Conservation (phyloP, 345 rosid species). For the Corchorus olitorius region DNA sequence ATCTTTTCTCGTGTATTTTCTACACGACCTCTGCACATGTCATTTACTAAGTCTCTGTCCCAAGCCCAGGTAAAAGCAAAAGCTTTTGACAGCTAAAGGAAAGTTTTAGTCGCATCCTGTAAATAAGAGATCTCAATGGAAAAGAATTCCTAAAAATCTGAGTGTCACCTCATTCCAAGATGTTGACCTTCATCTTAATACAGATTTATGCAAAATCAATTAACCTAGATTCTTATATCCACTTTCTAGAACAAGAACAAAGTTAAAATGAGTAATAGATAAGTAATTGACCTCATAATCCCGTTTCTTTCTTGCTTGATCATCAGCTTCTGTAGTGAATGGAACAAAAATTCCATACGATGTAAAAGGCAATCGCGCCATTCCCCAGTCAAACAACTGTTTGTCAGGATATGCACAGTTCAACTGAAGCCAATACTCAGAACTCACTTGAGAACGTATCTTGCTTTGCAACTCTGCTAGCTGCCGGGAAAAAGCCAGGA, state of each 20-base stretch:
- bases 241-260: background rate
- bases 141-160: constrained; percentile 1
- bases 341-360: constrained; percentile 88
- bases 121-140: background rate
- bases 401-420: constrained; percentile 68
- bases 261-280: background rate
- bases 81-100: background rate
- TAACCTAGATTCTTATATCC: constrained; percentile 16
- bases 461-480: constrained; percentile 78
- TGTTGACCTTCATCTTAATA: constrained; percentile 13
- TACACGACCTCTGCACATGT: background rate
- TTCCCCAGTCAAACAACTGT: constrained; percentile 93
- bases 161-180: constrained; percentile 1
- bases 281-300: constrained; percentile 77
- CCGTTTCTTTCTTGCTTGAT: constrained; percentile 88
- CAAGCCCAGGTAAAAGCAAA: background rate
- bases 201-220: constrained; percentile 15
- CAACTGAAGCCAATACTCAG: constrained; percentile 82
- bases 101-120: background rate
- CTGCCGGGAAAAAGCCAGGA: constrained; percentile 46
- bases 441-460: constrained; percentile 78
- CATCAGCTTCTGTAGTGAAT: constrained; percentile 85
- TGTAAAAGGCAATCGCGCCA: constrained; percentile 82
- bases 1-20: constrained; percentile 1
- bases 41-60: background rate